Percentiles rank a stretch among this genome's conserved stretches.
phyloP scores from a whole-genome alignment of 768 basidiomycete species.

The Leccinellum luteum region DNA sequence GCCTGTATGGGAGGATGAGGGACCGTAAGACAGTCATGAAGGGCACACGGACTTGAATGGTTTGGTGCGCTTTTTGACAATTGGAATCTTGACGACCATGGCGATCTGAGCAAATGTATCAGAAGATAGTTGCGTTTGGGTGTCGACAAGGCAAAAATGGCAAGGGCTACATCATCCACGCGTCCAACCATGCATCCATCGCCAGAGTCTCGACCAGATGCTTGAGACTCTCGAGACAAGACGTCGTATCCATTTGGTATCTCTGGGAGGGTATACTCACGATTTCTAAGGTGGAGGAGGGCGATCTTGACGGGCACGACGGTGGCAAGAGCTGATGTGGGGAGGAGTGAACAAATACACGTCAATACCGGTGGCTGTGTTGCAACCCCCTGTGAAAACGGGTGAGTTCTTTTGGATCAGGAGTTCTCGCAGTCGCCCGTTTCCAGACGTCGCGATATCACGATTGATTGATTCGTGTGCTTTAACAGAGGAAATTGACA shows the following conservation, averaged over 20 bases:
- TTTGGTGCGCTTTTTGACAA: constrained; percentile 97
- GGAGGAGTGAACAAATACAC: constrained; percentile 20
- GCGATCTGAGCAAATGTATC: constrained; percentile 26
- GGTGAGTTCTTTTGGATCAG: not conserved
- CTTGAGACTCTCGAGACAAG: not conserved
- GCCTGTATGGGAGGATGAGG: constrained; percentile 47
- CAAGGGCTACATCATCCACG: constrained; percentile 20
- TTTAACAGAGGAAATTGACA: not conserved
- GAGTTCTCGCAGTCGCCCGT: not conserved
- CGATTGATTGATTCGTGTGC: not conserved
- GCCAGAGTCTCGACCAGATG: not conserved
- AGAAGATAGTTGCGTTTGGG: constrained; percentile 9
- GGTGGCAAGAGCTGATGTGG: not conserved
- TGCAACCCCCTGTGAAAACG: not conserved
- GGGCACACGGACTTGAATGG: constrained; percentile 80
- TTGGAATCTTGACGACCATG: constrained; percentile 56
- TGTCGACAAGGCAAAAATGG: not conserved
- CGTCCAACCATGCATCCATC: constrained; percentile 24
- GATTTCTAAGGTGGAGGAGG: constrained; percentile 48
- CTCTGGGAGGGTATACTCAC: constrained; percentile 43
- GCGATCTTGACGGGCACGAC: constrained; percentile 30
- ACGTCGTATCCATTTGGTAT: not conserved
- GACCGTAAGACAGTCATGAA: not conserved
- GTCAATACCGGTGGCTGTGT: constrained; percentile 29
- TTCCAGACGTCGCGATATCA: not conserved